Base-by-base conservation (phyloP, 2,329 filamentous ascomycete species). In the Trichoderma arundinaceum region DNA sequence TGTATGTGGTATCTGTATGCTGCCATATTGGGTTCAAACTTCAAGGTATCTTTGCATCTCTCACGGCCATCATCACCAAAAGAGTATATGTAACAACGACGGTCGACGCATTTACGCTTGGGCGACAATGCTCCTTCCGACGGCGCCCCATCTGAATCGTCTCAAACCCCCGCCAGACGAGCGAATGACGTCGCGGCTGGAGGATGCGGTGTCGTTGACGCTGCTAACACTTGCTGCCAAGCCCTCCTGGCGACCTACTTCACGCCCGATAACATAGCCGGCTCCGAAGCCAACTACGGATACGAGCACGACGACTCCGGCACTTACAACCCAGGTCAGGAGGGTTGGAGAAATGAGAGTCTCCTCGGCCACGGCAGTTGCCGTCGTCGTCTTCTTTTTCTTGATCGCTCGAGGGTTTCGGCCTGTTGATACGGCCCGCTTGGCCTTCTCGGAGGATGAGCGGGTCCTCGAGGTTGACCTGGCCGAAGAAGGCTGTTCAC, bases 241-340 rank as follows among this genome's bases (percentile, higher is more conserved):
- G 12, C 79, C 75, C 72, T 90, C 87, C 69, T 89, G 85, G 39
- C 85, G 82, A 3, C 88, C 88, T 28, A 88, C 87, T 70, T 90
- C 88, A 32, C 87, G 81, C 5, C 88, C 88, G 66, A 90, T 87
- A 28, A 89, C 87, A 71, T 89, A 90, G 10, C 88, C 88, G 8
- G 88, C 88, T 2, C 88, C 87, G 69, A 91, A 90, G 2, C 88
- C 88, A 39, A 90, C 87, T 1, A 89, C 88, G 7, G 86, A 88
- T 3, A 90, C 85, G 10, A 91, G 80, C 8, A 90, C 87, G 1
- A 90, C 85, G 1, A 90, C 88, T 17, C 88, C 88, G 7, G 88
- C 88, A 65, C 85, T 87, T 62, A 90, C 82, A 6, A 88, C 86
- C 86, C 87, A 90, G 0, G 87, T 87, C 57, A 89, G 74, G 7